phyloP scores from a whole-genome alignment of 805 yeast genomes.

The Saturnispora sekii region DNA sequence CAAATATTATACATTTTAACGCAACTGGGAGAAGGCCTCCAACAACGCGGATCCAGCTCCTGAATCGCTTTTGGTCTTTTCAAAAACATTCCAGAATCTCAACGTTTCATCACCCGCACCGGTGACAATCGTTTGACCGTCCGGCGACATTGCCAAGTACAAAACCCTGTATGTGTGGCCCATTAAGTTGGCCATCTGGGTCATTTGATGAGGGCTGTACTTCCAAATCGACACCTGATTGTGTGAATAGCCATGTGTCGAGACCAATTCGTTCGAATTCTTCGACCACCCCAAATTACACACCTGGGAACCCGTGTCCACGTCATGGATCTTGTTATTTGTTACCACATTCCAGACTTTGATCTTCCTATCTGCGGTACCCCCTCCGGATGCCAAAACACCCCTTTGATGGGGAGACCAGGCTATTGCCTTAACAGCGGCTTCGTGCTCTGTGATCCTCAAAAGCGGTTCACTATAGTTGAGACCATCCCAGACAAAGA shows the following conservation, averaged over 20 bases:
- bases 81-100: conserved; percentile 92
- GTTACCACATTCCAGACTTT: conserved; percentile 88
- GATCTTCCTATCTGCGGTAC: conserved; percentile 85
- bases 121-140: conserved; percentile 92
- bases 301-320: conserved; percentile 95
- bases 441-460: conserved; percentile 73
- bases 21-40: conserved; percentile 66
- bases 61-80: conserved; percentile 51
- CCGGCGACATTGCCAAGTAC: conserved; percentile 84
- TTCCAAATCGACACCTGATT: conserved; percentile 93
- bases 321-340: conserved; percentile 62
- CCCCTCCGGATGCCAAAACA: conserved; percentile 90
- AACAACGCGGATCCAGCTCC: conserved; percentile 55
- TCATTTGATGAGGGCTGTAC: conserved; percentile 61
- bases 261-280: conserved; percentile 84
- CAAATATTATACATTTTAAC: conserved; percentile 28
- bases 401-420: conserved; percentile 99
- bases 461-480: conserved; percentile 52
- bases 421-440: conserved; percentile 93
- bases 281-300: conserved; percentile 91
- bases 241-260: conserved; percentile 89
- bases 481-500: conserved; percentile 82
- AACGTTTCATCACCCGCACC: conserved; percentile 98
- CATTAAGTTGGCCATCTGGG: conserved; percentile 84
- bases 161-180: conserved; percentile 93